A percentile compares a stretch with the other conserved stretches of the same genome.
phyloP scores from a whole-genome alignment of 495 filamentous ascomycete species.

The Saxophila tyrrhenica region DNA sequence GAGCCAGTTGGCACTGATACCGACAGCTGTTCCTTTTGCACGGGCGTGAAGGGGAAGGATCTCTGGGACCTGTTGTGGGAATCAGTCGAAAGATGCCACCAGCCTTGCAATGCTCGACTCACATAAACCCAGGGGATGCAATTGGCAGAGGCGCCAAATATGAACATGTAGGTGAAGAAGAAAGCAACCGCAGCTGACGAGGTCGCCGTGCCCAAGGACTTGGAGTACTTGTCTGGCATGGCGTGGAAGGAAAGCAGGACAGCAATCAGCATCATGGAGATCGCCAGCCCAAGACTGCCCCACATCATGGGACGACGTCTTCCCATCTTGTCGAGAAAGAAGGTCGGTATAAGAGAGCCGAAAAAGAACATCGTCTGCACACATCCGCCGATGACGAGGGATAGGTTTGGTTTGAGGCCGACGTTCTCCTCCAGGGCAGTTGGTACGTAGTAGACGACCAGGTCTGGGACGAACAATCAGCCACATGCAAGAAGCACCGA shows the following conservation, averaged over 20 bases:
- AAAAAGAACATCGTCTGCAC: conserved; percentile 28
- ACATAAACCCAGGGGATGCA: conserved; percentile 36
- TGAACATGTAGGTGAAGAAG: conserved; percentile 42
- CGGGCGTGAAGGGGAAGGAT: conserved; percentile 56
- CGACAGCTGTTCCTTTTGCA: conserved; percentile 57
- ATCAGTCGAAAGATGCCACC: no score
- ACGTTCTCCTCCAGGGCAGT: conserved; percentile 26
- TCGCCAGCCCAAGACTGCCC: conserved; percentile 37
- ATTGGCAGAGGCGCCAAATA: conserved; percentile 39
- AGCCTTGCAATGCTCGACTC: conserved; percentile 8
- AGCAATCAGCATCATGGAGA: conserved; percentile 21
- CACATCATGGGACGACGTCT: conserved; percentile 48
- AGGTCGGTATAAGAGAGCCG: conserved; percentile 37
- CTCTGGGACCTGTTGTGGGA: no score
- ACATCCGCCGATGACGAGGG: conserved; percentile 25
- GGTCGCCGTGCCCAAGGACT: conserved; percentile 18
- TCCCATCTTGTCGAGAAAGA: conserved; percentile 34
- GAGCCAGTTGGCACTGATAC: conserved; percentile 13
- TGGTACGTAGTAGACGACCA: conserved; percentile 27
- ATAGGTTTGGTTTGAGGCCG: conserved; percentile 21
- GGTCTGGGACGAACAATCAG: no score
- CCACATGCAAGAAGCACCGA: background rate
- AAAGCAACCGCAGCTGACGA: conserved; percentile 35
- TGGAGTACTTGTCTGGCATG: conserved; percentile 15
- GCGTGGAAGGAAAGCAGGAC: conserved; percentile 38